Conservation (phyloP, 768 basidiomycete genomes). For the Xerocomellus amylosporus region DNA sequence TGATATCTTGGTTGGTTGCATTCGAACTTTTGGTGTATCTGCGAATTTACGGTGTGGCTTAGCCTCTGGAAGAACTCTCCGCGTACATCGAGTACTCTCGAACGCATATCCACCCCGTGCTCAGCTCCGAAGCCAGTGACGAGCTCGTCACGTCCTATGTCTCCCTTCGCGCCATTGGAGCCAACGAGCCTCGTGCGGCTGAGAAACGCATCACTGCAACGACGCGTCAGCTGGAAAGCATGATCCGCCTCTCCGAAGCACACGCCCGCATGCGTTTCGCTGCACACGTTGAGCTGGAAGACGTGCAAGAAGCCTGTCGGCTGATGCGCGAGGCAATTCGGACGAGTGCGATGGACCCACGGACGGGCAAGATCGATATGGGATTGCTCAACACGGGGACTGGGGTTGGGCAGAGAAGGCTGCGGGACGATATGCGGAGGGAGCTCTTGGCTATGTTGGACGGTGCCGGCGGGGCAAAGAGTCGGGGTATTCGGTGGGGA, state of each 20-base stretch:
- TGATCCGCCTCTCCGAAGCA: constrained; percentile 94
- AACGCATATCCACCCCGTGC: constrained; percentile 76
- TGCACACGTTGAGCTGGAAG: constrained; percentile 76
- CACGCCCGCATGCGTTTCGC: constrained; percentile 97
- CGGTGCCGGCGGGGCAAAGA: constrained; percentile 43
- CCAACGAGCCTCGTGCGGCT: constrained; percentile 74
- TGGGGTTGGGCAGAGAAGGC: constrained; percentile 77
- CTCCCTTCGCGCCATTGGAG: constrained; percentile 88
- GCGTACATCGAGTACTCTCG: constrained; percentile 95
- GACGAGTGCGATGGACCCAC: constrained; percentile 92
- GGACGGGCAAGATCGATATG: constrained; percentile 97
- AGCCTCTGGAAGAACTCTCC: constrained; percentile 89
- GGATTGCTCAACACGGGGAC: constrained; percentile 93
- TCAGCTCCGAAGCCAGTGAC: constrained; percentile 80
- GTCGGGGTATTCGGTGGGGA: constrained; percentile 69
- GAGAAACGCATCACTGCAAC: constrained; percentile 98
- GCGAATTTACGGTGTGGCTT: constrained; percentile 8
- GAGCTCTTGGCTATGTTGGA: constrained; percentile 72
- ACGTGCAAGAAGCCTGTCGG: constrained; percentile 89
- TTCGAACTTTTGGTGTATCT: neutral
- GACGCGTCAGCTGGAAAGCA: constrained; percentile 93
- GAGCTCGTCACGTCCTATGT: constrained; percentile 90
- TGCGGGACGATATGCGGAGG: constrained; percentile 86
- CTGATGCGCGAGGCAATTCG: constrained; percentile 96
- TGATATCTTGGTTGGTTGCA: constrained; percentile 70